Evolutionary conservation across 257 asterid genomes (phyloP).

Genomic region (Salvia rosmarinus): DNA sequence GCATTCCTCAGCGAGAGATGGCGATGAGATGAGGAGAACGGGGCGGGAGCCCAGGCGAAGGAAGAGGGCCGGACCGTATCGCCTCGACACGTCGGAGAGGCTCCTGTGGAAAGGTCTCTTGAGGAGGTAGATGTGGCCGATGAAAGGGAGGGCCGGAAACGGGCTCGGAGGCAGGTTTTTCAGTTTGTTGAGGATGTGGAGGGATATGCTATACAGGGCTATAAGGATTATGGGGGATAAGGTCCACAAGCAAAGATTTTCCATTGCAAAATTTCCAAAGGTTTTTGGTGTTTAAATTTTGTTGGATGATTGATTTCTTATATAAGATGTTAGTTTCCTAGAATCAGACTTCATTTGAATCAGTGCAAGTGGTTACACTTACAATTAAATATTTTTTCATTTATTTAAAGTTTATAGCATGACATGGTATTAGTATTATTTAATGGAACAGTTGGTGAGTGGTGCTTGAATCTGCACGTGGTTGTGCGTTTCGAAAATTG

Average conservation of each 20-base stretch:
- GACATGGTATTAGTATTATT: background rate
- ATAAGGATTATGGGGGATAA: conserved; percentile 41
- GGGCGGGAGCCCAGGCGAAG: conserved; percentile 64
- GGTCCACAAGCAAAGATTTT: conserved; percentile 28
- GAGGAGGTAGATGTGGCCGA: conserved; percentile 72
- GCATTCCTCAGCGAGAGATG: conserved; percentile 65
- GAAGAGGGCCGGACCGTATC: conserved; percentile 61
- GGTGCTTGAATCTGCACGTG: conserved; percentile 28
- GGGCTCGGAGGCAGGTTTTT: conserved; percentile 74
- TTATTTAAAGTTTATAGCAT: background rate
- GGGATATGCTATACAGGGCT: conserved; percentile 35
- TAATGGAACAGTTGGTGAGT: conserved; percentile 31
- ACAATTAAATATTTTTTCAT: background rate
- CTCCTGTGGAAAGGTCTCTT: conserved; percentile 59
- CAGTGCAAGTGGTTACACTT: background rate
- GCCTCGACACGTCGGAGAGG: conserved; percentile 48
- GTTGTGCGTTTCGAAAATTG: conserved; percentile 15
- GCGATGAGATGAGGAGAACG: conserved; percentile 63
- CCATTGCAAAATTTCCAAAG: conserved; percentile 37
- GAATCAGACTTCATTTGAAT: too few species aligned
- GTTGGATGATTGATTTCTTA: background rate
- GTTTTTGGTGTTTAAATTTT: too few species aligned
- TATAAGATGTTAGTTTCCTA: too few species aligned
- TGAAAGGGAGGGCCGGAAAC: conserved; percentile 58
- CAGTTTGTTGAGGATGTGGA: conserved; percentile 41